phyloP scores from a whole-genome alignment of 805 yeast species.

The Schizosaccharomyces japonicus region DNA sequence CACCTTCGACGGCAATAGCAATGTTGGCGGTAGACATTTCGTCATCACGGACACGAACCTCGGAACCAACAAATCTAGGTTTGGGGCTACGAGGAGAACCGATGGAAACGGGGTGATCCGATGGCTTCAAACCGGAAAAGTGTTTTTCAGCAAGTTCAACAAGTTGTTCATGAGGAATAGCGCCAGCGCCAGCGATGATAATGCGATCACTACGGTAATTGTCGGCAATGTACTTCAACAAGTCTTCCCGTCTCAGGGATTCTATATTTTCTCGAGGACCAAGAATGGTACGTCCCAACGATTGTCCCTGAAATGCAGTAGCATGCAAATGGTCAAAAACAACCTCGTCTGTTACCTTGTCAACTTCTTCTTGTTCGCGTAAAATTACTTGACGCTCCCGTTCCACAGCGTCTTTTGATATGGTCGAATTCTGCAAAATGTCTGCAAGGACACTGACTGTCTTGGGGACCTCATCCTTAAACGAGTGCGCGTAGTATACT shows the following conservation, averaged over 20 bases:
- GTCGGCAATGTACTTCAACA: slow-evolving; percentile 52
- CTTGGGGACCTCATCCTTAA: slow-evolving; percentile 55
- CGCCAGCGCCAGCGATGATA: slow-evolving; percentile 92
- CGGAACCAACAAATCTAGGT: slow-evolving; percentile 69
- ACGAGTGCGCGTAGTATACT: slow-evolving; percentile 80
- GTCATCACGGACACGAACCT: slow-evolving; percentile 59
- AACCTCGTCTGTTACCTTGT: slow-evolving; percentile 94
- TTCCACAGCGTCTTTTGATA: slow-evolving; percentile 68
- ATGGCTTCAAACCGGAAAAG: slow-evolving; percentile 29
- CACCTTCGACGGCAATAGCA: slow-evolving; percentile 93
- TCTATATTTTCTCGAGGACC: slow-evolving; percentile 82
- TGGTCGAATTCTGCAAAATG: slow-evolving; percentile 61
- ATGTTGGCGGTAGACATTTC: slow-evolving; percentile 72
- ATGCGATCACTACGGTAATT: slow-evolving; percentile 91
- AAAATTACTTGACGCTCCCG: slow-evolving; percentile 90
- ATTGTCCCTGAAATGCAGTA: slow-evolving; percentile 71
- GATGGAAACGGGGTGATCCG: slow-evolving; percentile 35
- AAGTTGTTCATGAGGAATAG: slow-evolving; percentile 67
- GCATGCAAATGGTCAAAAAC: slow-evolving; percentile 92
- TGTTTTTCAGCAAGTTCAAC: slow-evolving; percentile 51
- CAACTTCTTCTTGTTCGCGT: slow-evolving; percentile 93
- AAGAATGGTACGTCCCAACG: slow-evolving; percentile 83
- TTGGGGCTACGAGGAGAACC: slow-evolving; percentile 50
- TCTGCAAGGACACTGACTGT: slow-evolving; percentile 77
- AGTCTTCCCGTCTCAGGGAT: slow-evolving; percentile 51